A percentile compares a stretch with the other conserved stretches of the same genome.
These are phyloP conservation scores for Phytophthora tentaculata DNA, from an alignment of 352 stramenopile species.

Conservation along the genomic window DNA sequence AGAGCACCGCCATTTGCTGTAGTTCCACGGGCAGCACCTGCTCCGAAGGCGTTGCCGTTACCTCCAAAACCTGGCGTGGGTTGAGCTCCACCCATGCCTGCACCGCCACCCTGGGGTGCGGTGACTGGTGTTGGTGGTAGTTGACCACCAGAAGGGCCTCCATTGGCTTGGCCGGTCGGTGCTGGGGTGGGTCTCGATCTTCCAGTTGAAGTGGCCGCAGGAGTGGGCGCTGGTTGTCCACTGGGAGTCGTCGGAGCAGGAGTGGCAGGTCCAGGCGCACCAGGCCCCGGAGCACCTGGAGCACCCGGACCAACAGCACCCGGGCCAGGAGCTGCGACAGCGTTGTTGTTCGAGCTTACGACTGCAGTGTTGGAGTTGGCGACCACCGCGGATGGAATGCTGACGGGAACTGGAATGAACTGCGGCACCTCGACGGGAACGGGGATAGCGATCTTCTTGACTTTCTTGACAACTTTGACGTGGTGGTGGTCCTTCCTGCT, in stretches of 20 bases:
- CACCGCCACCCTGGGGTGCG: background rate
- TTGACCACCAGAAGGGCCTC: constrained; percentile 1
- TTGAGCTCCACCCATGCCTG: constrained; percentile 2
- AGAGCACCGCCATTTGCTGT: background rate
- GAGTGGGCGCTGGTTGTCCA: constrained; percentile 21
- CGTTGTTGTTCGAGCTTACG: constrained; percentile 16
- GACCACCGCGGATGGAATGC: constrained; percentile 31
- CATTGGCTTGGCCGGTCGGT: constrained; percentile 7
- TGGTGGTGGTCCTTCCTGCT: constrained; percentile 18
- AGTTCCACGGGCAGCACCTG: background rate
- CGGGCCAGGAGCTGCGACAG: background rate
- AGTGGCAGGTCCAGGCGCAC: constrained; percentile 11
- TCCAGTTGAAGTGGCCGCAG: constrained; percentile 15
- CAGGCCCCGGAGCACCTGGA: background rate
- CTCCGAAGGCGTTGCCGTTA: constrained; percentile 9
- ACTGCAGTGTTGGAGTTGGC: constrained; percentile 31
- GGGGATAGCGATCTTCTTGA: constrained; percentile 44
- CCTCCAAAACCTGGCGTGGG: constrained; percentile 1
- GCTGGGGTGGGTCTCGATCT: constrained; percentile 27
- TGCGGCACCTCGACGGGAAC: constrained; percentile 39
- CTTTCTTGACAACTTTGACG: constrained; percentile 29
- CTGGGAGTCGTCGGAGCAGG: constrained; percentile 25
- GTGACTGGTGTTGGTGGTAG: constrained; percentile 1
- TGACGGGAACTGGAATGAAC: constrained; percentile 33
- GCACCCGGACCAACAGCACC: constrained; percentile 3